Evolutionary conservation across 768 basidiomycete species (phyloP).

Genomic region (Rhizopogon sp.): DNA sequence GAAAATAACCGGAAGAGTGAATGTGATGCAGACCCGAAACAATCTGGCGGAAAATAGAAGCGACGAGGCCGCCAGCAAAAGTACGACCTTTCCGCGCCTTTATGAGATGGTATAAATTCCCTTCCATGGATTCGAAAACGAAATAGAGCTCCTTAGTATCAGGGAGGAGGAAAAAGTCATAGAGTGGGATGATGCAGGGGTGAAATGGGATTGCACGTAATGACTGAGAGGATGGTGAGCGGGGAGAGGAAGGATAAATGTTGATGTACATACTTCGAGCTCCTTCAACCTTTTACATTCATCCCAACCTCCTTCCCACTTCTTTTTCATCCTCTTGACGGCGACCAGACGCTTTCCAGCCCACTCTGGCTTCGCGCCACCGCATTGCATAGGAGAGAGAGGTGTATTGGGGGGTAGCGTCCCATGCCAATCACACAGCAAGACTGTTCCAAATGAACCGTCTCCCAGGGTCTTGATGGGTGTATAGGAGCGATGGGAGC

Average conservation of each 20-base stretch:
- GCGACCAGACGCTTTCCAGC: constrained; percentile 92
- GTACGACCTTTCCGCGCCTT: constrained; percentile 93
- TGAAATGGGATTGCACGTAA: constrained; percentile 92
- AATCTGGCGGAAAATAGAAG: constrained; percentile 92
- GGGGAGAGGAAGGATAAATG: constrained; percentile 11
- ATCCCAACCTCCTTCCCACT: constrained; percentile 97
- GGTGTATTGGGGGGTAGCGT: constrained; percentile 88
- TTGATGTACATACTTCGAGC: constrained; percentile 65
- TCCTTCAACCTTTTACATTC: constrained; percentile 95
- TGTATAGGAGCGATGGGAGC: constrained; percentile 84
- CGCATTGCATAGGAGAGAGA: constrained; percentile 93
- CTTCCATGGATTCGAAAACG: constrained; percentile 99
- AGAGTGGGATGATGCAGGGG: constrained; percentile 96
- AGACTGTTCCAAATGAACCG: constrained; percentile 97
- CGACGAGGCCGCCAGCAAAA: constrained; percentile 94
- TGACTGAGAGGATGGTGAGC: constrained; percentile 50
- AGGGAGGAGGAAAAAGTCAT: constrained; percentile 98
- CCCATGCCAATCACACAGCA: constrained; percentile 99
- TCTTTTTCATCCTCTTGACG: constrained; percentile 97
- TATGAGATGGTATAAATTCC: constrained; percentile 98
- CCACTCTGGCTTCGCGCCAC: constrained; percentile 91
- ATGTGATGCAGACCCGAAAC: constrained; percentile 89
- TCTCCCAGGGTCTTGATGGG: constrained; percentile 96
- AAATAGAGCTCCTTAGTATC: constrained; percentile 96
- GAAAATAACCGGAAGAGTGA: constrained; percentile 91